phyloP scores from a whole-genome alignment of 2,329 filamentous ascomycete genomes.

The Simplicillium aogashimaense region DNA sequence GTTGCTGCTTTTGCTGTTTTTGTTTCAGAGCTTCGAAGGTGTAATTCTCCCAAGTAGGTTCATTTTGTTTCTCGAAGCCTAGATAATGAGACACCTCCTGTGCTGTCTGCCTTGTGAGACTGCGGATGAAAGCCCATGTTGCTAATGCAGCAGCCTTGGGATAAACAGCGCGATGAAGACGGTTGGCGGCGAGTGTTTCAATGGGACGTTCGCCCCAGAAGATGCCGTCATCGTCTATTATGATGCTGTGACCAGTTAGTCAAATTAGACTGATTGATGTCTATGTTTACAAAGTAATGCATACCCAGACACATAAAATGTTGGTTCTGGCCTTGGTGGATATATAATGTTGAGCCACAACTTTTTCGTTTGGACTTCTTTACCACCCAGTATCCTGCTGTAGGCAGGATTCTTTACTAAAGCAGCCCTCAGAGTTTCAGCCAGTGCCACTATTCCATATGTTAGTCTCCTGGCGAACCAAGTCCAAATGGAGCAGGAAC shows the following conservation, averaged over 20 bases:
- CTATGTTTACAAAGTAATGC: conserved; percentile 9
- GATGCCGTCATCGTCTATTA: conserved; percentile 37
- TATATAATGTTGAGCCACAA: conserved; percentile 54
- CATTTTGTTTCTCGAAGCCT: too few species aligned
- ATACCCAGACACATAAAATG: conserved; percentile 51
- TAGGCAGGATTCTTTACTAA: conserved; percentile 30
- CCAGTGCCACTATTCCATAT: conserved; percentile 6
- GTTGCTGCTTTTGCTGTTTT: conserved; percentile 4
- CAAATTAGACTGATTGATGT: neutral
- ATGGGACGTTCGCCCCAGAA: conserved; percentile 36
- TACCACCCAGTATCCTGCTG: conserved; percentile 34
- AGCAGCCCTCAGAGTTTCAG: conserved; percentile 22
- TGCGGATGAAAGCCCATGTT: conserved; percentile 40
- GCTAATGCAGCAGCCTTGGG: conserved; percentile 41
- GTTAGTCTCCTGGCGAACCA: too few species aligned
- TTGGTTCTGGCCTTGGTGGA: conserved; percentile 47
- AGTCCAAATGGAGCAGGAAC: conserved; percentile 10
- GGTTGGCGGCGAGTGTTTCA: conserved; percentile 34
- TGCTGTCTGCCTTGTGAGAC: conserved; percentile 34
- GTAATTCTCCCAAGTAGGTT: too few species aligned
- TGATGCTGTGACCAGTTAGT: conserved; percentile 29
- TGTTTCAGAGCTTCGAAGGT: conserved; percentile 16
- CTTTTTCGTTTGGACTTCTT: conserved; percentile 35
- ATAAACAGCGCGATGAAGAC: conserved; percentile 39
- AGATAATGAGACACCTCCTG: conserved; percentile 24